Percentiles rank a stretch among this genome's conserved stretches.
Conservation (phyloP, 352 stramenopile species). For the Pythium scleroteichum region DNA sequence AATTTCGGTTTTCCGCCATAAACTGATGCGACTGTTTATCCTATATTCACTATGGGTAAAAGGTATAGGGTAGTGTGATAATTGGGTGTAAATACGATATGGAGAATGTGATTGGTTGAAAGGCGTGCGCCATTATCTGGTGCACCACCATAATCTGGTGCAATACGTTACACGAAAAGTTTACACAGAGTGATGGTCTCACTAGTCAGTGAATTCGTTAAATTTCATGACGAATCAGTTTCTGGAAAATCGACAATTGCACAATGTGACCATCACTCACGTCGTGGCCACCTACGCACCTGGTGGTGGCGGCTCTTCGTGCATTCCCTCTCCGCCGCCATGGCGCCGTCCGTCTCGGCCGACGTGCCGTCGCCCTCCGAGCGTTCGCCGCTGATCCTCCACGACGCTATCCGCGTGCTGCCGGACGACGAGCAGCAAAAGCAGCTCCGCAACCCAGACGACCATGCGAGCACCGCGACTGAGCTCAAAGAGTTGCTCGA, state of each 20-base stretch:
- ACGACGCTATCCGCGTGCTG: constrained; percentile 5
- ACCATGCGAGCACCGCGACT: constrained; percentile 4
- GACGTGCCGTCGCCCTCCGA: constrained; percentile 9
- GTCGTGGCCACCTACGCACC: not conserved
- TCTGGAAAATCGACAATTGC: not conserved
- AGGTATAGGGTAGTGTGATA: too few species aligned
- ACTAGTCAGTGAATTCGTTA: not conserved
- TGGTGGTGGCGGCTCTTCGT: not conserved
- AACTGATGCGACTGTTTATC: too few species aligned
- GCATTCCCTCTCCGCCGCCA: not conserved
- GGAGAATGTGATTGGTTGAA: too few species aligned
- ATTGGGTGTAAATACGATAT: too few species aligned
- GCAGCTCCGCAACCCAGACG: constrained; percentile 6
- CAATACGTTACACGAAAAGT: not conserved
- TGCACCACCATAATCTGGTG: too few species aligned
- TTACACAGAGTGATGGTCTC: not conserved
- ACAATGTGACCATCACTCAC: not conserved
- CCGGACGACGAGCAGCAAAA: not conserved
- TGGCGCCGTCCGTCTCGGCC: constrained; percentile 7
- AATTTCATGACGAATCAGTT: not conserved
- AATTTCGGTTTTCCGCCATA: too few species aligned
- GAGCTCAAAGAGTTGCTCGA: constrained; percentile 41
- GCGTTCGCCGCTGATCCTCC: constrained; percentile 11
- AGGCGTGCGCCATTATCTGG: too few species aligned
- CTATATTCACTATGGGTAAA: too few species aligned